phyloP scores from a whole-genome alignment of 2,329 filamentous ascomycete species.

The Sporothrix inflata region DNA sequence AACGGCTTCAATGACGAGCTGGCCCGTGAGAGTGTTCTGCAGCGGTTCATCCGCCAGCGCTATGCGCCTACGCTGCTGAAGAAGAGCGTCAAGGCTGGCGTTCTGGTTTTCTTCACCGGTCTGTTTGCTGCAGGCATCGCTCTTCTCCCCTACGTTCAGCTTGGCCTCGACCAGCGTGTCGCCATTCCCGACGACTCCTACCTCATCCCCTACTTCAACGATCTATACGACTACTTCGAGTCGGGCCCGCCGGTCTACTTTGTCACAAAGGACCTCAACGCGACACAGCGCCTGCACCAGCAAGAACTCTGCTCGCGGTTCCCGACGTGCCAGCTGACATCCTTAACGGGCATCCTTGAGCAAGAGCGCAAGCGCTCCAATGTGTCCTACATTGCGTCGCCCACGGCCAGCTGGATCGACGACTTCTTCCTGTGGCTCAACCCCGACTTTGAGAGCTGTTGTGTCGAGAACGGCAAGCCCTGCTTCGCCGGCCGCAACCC shows the following conservation, averaged over 20 bases:
- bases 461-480: constrained; percentile 67
- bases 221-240: constrained; percentile 90
- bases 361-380: constrained; percentile 89
- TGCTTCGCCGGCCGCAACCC: constrained; percentile 81
- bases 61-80: constrained; percentile 84
- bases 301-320: constrained; percentile 89
- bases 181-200: constrained; percentile 94
- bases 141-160: constrained; percentile 78
- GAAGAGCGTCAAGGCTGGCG: constrained; percentile 74
- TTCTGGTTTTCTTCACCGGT: constrained; percentile 82
- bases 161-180: constrained; percentile 92
- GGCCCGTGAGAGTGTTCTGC: constrained; percentile 80
- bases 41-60: constrained; percentile 84
- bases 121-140: constrained; percentile 84
- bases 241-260: constrained; percentile 95
- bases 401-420: constrained; percentile 93
- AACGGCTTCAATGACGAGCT: constrained; percentile 68
- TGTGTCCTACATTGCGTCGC: constrained; percentile 83
- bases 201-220: constrained; percentile 93
- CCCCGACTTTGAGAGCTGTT: constrained; percentile 74
- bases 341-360: constrained; percentile 86
- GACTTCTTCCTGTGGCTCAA: constrained; percentile 98
- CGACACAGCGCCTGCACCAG: constrained; percentile 75
- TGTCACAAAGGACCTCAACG: constrained; percentile 79
- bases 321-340: constrained; percentile 81